Base-by-base conservation (phyloP, 768 basidiomycete genomes). In the Fistulinella prunicolor region DNA sequence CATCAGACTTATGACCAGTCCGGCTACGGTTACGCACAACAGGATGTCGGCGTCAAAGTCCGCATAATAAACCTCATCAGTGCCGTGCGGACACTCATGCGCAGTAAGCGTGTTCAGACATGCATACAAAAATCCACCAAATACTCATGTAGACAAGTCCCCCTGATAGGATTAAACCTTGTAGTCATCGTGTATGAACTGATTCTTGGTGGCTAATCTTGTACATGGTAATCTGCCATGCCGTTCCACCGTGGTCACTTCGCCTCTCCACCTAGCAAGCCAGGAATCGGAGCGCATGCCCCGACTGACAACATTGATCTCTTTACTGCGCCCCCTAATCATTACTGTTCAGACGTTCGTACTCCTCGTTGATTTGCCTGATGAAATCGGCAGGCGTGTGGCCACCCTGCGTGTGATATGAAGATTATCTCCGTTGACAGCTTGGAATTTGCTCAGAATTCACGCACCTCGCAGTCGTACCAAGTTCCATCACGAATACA, bases 71-170 rank as follows among this genome's bases (percentile, higher is more conserved):
- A 90, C 72, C 81, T 99, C 59, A 96, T 97, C 54, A 82, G 88
- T 58, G 95, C 95, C 30, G 93, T 97, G 51, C 78, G 95, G 70
- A 98, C 95, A 38, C 77, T 99, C 59, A 91, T 98, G 90, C 83
- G 95, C 68, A 93, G 95, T 99, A 66, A 75, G 94, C 83, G 29
- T 56, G 48, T 56, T 58, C 30, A 38, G 44, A 29, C 46, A 47
- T 51, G 55, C 51, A 41, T 38, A 9, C 47, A n/a, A 28, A 44
- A 42, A 36, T 50, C 49, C 37, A 19, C 50, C 52, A 19, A 41
- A 23, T 40, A 47, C 45, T 61, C 60, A 67, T 56, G 36, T 30
- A 17, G 40, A 53, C 55, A 60, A 98, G 94, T 98, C 77, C 94
- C 94, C 30, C 74, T 98, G 37, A 97, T 98, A 64, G 83, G 76